These are phyloP conservation scores for Phoma sp. DNA, from an alignment of 2,329 filamentous ascomycete genomes.

Conservation along the genomic window DNA sequence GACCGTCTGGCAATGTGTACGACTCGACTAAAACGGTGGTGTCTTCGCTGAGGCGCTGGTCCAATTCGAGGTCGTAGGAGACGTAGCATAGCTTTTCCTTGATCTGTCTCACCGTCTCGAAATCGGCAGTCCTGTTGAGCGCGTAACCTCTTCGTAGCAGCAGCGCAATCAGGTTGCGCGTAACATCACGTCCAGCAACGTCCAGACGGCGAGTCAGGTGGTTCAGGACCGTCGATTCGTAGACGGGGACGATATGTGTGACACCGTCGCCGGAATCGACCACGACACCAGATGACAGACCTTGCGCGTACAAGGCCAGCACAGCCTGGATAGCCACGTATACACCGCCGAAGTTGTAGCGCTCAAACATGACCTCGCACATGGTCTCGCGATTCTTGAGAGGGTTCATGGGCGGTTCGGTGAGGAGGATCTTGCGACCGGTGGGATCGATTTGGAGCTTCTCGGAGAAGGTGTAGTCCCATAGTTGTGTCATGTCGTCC, in stretches of 20 bases:
- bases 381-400: slow-evolving; percentile 96
- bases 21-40: slow-evolving; percentile 97
- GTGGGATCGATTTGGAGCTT: slow-evolving; percentile 93
- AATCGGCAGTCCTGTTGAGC: slow-evolving; percentile 96
- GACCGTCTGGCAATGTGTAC: slow-evolving; percentile 95
- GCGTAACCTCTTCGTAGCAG: slow-evolving; percentile 93
- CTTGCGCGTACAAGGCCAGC: slow-evolving; percentile 93
- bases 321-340: slow-evolving; percentile 99
- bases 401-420: slow-evolving; percentile 97
- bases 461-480: slow-evolving; percentile 98
- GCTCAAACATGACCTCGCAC: slow-evolving; percentile 99
- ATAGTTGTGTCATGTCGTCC: slow-evolving; percentile 99
- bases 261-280: slow-evolving; percentile 98
- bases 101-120: slow-evolving; percentile 97
- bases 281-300: slow-evolving; percentile 83
- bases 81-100: slow-evolving; percentile 99
- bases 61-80: slow-evolving; percentile 94
- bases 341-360: slow-evolving; percentile 93
- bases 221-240: slow-evolving; percentile 97
- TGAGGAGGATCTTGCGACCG: slow-evolving; percentile 95
- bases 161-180: slow-evolving; percentile 95
- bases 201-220: slow-evolving; percentile 93
- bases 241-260: slow-evolving; percentile 97
- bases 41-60: slow-evolving; percentile 95
- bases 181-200: slow-evolving; percentile 95